A percentile compares a stretch with the other conserved stretches of the same genome.
These are phyloP conservation scores for Fusarium camptoceras DNA, from an alignment of 2,329 filamentous ascomycete species.

Conservation along the genomic window DNA sequence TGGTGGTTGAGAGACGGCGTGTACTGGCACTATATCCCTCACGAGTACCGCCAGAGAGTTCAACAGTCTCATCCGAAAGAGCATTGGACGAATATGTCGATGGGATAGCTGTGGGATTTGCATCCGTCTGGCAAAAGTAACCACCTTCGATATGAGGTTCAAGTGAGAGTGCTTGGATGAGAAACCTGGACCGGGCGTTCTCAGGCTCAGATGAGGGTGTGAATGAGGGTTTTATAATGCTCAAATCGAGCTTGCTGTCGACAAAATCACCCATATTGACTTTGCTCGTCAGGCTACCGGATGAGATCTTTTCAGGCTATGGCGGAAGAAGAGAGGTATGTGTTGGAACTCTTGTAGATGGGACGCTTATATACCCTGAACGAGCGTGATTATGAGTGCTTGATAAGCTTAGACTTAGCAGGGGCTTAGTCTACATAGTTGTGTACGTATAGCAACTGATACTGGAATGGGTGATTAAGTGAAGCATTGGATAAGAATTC, in stretches of 20 bases:
- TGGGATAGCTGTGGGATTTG: conserved; percentile 61
- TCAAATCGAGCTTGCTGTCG: conserved; percentile 12
- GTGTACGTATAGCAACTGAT: neutral
- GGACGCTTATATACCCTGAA: conserved; percentile 19
- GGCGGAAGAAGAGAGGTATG: neutral
- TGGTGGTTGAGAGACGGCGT: conserved; percentile 69
- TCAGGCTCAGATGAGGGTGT: conserved; percentile 34
- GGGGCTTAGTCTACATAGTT: conserved; percentile 5
- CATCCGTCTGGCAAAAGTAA: conserved; percentile 73
- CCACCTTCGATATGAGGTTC: conserved; percentile 71
- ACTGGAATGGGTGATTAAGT: neutral
- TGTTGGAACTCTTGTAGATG: neutral
- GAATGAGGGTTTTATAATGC: conserved; percentile 33
- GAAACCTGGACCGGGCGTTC: conserved; percentile 21
- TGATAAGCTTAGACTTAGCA: conserved; percentile 2
- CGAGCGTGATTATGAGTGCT: conserved; percentile 6
- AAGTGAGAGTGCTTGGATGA: conserved; percentile 59
- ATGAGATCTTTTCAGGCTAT: neutral
- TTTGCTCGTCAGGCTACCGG: neutral
- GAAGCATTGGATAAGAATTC: neutral
- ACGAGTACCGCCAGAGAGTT: conserved; percentile 49
- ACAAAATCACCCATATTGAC: conserved; percentile 30
- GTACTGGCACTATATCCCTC: conserved; percentile 53
- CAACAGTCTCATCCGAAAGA: conserved; percentile 52
- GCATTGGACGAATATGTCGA: conserved; percentile 56